phyloP scores from a whole-genome alignment of 1,139 yeast genomes.

The Candida smagusa region DNA sequence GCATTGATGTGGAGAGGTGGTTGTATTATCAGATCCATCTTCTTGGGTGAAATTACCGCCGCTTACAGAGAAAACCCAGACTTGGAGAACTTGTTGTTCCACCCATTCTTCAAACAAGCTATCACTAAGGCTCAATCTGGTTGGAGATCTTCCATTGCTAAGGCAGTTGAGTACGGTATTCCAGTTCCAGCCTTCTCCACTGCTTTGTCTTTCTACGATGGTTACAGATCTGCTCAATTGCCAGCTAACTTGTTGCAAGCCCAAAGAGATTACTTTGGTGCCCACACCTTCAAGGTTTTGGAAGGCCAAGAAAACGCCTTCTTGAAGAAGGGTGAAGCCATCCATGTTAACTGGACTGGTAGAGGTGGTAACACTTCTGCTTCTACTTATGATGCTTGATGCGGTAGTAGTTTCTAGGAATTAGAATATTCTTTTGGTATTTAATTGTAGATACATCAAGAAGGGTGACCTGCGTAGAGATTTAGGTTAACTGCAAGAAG shows the following conservation, averaged over 20 bases:
- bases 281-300: constrained; percentile 95
- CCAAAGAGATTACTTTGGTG: constrained; percentile 99
- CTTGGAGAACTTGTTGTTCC: constrained; percentile 91
- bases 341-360: constrained; percentile 99
- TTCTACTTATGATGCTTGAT: constrained; percentile 84
- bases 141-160: constrained; percentile 86
- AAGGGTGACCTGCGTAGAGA: too few relatives aligned
- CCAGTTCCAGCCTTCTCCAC: constrained; percentile 98
- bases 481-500: too few relatives aligned
- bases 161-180: constrained; percentile 80
- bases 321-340: constrained; percentile 76
- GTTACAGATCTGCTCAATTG: constrained; percentile 91
- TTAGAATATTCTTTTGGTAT: too few relatives aligned
- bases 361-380: constrained; percentile 98
- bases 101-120: constrained; percentile 91
- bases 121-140: constrained; percentile 91
- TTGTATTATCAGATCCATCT: constrained; percentile 97
- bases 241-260: constrained; percentile 99
- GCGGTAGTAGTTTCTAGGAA: background rate
- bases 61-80: constrained; percentile 94
- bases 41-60: constrained; percentile 93
- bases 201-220: constrained; percentile 97
- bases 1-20: constrained; percentile 99
- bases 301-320: constrained; percentile 77
- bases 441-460: too few relatives aligned